Conservation (phyloP, 495 filamentous ascomycete species). For the Amphirosellinia nigrospora region DNA sequence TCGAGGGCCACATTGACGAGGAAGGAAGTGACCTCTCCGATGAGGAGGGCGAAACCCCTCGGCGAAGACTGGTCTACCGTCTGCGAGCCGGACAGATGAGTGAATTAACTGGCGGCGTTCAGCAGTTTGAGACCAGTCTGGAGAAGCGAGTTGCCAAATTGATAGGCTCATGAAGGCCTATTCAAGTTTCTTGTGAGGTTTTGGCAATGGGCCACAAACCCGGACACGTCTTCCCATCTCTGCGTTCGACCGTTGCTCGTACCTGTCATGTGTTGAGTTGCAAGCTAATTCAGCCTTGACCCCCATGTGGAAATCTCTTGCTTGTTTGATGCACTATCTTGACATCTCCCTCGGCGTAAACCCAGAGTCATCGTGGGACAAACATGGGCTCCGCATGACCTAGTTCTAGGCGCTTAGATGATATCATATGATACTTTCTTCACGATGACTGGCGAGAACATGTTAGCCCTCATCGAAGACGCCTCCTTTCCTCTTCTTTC, state of each 20-base stretch:
- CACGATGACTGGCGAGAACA: neutral
- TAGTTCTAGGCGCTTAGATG: neutral
- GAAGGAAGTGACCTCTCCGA: slow-evolving; percentile 55
- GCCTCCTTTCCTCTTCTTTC: neutral
- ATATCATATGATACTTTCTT: slow-evolving; percentile 7
- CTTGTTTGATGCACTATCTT: neutral
- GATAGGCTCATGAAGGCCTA: slow-evolving; percentile 32
- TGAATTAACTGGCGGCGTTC: slow-evolving; percentile 63
- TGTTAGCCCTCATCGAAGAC: neutral
- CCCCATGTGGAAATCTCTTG: neutral
- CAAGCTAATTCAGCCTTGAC: neutral
- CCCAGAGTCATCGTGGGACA: neutral
- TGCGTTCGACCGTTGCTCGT: neutral
- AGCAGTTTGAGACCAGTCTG: slow-evolving; percentile 67
- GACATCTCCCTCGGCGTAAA: neutral
- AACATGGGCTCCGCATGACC: neutral
- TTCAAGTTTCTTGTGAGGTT: neutral
- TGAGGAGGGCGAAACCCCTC: slow-evolving; percentile 42
- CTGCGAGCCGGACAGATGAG: slow-evolving; percentile 63
- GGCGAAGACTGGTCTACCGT: slow-evolving; percentile 64
- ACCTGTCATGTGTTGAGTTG: neutral
- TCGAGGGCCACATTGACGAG: slow-evolving; percentile 67
- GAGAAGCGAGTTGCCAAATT: slow-evolving; percentile 63
- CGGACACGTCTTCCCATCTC: neutral
- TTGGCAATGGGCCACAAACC: neutral